Base-by-base conservation (phyloP, 2,329 filamentous ascomycete species). In the Coniochaeta hoffmannii region DNA sequence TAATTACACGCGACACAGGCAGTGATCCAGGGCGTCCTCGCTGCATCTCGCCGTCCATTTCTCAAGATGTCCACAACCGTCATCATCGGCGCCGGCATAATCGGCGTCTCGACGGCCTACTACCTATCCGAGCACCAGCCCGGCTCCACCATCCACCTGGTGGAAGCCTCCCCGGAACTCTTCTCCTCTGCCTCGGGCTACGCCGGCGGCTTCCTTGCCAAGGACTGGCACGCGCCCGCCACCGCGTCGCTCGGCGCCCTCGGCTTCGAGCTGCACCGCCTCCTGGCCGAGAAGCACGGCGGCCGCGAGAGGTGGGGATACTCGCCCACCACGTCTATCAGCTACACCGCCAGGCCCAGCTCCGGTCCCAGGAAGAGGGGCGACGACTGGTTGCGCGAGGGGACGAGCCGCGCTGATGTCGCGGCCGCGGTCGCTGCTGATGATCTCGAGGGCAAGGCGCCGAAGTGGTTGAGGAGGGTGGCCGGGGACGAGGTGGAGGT, bases 101-200 rank as follows among this genome's bases (percentile, higher is more conserved):
- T 90, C 53, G 86, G 87, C 57, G 72, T 82, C 32, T 83, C 85
- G 1, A 87, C 83, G 11, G 86, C 86, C n/a, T 90, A 86, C 69
- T 90, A 88, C 66, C 79, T 92, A 31, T 81, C 83, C 7, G 68
- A 71, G 54, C 72, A 72, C 59, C 72, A 76, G 60, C 67, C 72
- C 0, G 67, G 68, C 0, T 69, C 67, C 7, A 70, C 66, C 19
- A 73, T 80, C 54, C 75, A 78, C 59, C 68, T 80, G 8, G 70
- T 80, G 34, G 77, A 80, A 53, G 64, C 72, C 0, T 72, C 74
- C 0, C 66, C 71, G 1, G 67, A 82, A 59, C 76, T 92, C 31
- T 90, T 92, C 68, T 78, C 82, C 11, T 89, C 85, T 30, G 88
- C 89, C 0, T 91, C 87, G 2, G 88, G 89, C 1, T 85, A 81